phyloP scores from a whole-genome alignment of 371 early-diverging fungal genomes.

The Quaeritorhiza haematococci region DNA sequence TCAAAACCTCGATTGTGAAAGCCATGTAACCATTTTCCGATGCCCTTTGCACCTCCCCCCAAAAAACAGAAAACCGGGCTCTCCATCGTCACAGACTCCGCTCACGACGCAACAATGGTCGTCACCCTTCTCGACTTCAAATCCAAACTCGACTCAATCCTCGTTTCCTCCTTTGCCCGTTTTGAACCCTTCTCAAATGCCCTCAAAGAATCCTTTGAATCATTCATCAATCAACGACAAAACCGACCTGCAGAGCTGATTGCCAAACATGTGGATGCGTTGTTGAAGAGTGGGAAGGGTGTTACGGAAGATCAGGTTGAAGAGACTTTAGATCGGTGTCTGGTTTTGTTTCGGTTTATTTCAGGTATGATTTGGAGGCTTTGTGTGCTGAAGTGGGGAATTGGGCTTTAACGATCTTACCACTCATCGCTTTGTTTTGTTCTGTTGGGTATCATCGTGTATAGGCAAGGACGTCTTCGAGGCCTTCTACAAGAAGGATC shows the following conservation, averaged over 20 bases:
- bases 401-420: background rate
- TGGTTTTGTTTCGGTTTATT: slow-evolving; percentile 83
- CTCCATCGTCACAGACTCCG: slow-evolving; percentile 46
- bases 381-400: background rate
- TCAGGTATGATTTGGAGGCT: slow-evolving; percentile 41
- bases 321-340: slow-evolving; percentile 55
- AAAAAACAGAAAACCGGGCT: slow-evolving; percentile 57
- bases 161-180: slow-evolving; percentile 55
- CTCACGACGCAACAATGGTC: slow-evolving; percentile 60
- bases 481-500: slow-evolving; percentile 84
- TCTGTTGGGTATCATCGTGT: background rate
- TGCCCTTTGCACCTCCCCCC: slow-evolving; percentile 18
- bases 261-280: slow-evolving; percentile 73
- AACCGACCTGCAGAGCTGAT: slow-evolving; percentile 87
- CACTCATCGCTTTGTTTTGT: background rate
- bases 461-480: slow-evolving; percentile 89
- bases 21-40: background rate
- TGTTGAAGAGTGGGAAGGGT: slow-evolving; percentile 38
- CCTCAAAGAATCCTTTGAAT: slow-evolving; percentile 79
- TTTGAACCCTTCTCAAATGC: slow-evolving; percentile 58
- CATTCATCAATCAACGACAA: slow-evolving; percentile 75
- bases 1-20: background rate
- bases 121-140: slow-evolving; percentile 65
- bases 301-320: slow-evolving; percentile 63
- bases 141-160: slow-evolving; percentile 56